Evolutionary conservation across 1,284 basidiomycete species (phyloP).

Genomic region (Cutaneotrichosporon cutaneum): DNA sequence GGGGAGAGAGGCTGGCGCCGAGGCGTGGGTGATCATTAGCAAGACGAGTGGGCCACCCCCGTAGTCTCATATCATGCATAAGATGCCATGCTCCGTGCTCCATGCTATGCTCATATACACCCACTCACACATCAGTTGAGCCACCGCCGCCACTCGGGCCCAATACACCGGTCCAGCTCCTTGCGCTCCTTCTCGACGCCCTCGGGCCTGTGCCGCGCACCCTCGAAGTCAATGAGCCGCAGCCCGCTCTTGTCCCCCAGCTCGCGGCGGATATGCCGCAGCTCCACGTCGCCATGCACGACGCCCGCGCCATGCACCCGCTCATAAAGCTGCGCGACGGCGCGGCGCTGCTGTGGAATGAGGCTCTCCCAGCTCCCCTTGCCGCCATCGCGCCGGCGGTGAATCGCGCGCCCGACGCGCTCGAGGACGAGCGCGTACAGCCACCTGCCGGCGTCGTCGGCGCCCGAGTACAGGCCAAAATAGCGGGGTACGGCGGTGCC

Average conservation of each 20-base stretch:
- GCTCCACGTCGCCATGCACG: slow-evolving; percentile 8
- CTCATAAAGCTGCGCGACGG: slow-evolving; percentile 4
- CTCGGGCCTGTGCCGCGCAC: background rate
- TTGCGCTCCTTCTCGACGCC: background rate
- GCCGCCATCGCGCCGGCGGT: background rate
- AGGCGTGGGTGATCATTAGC: no score
- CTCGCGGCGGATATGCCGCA: slow-evolving; percentile 5
- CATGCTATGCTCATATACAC: background rate
- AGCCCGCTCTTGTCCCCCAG: background rate
- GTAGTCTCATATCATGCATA: background rate
- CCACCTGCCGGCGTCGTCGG: slow-evolving; percentile 2
- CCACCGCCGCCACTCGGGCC: slow-evolving; percentile 5
- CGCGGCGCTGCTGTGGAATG: slow-evolving; percentile 5
- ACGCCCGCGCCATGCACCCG: slow-evolving; percentile 1
- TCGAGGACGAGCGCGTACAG: slow-evolving; percentile 8
- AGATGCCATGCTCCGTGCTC: no score
- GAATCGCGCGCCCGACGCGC: slow-evolving; percentile 6
- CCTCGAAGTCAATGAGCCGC: slow-evolving; percentile 8
- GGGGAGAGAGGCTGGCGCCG: background rate
- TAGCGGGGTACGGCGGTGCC: slow-evolving; percentile 6
- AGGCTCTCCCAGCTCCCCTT: background rate
- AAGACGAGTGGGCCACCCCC: no score
- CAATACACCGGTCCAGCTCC: slow-evolving; percentile 7
- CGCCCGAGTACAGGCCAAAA: slow-evolving; percentile 1
- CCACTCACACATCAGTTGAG: background rate